Evolutionary conservation across 2,329 filamentous ascomycete species (phyloP), one percentile per base, ranked within the genome.

Genomic region (Fusarium decemcellulare): DNA sequence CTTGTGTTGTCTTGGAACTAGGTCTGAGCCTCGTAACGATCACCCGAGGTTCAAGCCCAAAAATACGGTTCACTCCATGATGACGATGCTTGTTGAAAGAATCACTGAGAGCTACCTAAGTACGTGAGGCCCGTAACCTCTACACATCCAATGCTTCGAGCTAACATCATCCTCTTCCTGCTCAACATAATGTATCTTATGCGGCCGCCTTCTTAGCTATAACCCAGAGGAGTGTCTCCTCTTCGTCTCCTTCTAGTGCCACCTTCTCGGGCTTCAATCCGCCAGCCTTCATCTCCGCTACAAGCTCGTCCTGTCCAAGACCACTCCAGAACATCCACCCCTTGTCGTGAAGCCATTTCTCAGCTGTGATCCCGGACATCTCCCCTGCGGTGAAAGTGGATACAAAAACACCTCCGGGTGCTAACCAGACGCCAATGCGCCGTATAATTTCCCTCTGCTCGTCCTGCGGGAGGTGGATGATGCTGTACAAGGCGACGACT

Each of bases 251-350:
- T 27, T 66, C 55, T 5, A 66, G 12, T 10, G 15, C 10, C 1
- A 23, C 23, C 4, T 34, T 36, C 9, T 43, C 37, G 11, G 66
- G 11, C 7, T 15, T 23, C 5, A 66, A 7, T 3, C 29, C 63
- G 15, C 11, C 44, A 2, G 27, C 47, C 4, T 42, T 16, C 15
- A 65, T 46, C 1, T n/a, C 37, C 3, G 48, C 37, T 0, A 29
- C 14, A 0, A 42, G n/a, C 1, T 5, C 9, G 0, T 51, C 56
- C 3, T 40, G 36, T 0, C 61, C 63, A 7, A 65, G 63, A 0
- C 39, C 48, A 2, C 66, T 68, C 66, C 65, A 68, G 8, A 68
- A 68, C 65, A 68, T 68, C 66, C 66, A 68, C 0, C 66, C 65
- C 2, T 68, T 44, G 1, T 68, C 56, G 1, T 53, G 39, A 1